Percentiles rank a stretch among this genome's conserved stretches.
Conservation (phyloP, 2,329 filamentous ascomycete genomes). For the Kalmusia sp. region DNA sequence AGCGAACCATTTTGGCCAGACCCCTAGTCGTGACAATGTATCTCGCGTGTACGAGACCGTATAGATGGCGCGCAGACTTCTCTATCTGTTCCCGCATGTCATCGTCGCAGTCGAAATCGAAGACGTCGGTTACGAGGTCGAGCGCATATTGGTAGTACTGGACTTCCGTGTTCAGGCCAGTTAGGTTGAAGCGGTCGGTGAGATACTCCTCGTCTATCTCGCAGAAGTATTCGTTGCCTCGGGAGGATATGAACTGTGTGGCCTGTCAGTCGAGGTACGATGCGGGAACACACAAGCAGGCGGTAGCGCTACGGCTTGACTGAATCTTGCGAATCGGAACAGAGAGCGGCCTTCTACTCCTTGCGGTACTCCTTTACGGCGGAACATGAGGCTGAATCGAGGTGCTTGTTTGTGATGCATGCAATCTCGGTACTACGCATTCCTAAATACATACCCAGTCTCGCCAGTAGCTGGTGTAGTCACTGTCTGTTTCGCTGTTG, state of each 20-base stretch:
- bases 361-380: too few relatives aligned
- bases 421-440: slow-evolving; percentile 1
- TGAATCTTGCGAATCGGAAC: background rate
- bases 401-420: background rate
- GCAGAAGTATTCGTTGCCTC: slow-evolving; percentile 99
- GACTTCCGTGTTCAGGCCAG: slow-evolving; percentile 94
- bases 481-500: slow-evolving; percentile 95
- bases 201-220: slow-evolving; percentile 99
- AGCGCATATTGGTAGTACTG: slow-evolving; percentile 99
- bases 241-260: slow-evolving; percentile 89
- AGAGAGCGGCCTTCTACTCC: too few relatives aligned
- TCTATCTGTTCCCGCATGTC: slow-evolving; percentile 98
- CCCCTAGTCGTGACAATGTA: slow-evolving; percentile 97
- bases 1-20: slow-evolving; percentile 89
- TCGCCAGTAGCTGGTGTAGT: slow-evolving; percentile 99
- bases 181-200: slow-evolving; percentile 97
- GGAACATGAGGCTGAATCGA: background rate
- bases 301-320: background rate
- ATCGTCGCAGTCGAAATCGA: slow-evolving; percentile 98
- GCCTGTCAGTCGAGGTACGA: background rate
- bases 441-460: slow-evolving; percentile 96
- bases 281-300: slow-evolving; percentile 3
- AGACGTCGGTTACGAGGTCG: slow-evolving; percentile 96
- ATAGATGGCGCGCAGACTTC: slow-evolving; percentile 93
- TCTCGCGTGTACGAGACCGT: slow-evolving; percentile 92